These are phyloP conservation scores for Boletus reticulatus DNA, from an alignment of 768 basidiomycete species.

Conservation along the genomic window DNA sequence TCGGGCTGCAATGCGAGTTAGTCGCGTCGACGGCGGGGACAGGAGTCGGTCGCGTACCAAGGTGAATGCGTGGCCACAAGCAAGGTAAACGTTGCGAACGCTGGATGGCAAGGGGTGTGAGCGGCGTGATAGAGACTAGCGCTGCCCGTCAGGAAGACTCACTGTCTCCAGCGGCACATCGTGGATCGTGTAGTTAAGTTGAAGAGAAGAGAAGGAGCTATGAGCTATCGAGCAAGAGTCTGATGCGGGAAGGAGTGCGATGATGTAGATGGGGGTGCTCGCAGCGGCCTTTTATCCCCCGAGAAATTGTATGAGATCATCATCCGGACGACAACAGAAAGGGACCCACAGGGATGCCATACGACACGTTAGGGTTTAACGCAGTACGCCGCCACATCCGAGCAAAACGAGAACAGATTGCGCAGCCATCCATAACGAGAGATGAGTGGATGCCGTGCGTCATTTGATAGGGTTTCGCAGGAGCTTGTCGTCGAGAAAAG, in stretches of 20 bases:
- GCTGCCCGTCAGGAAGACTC: slow-evolving; percentile 19
- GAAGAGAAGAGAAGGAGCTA: neutral
- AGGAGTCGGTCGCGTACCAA: slow-evolving; percentile 32
- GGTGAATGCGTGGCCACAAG: slow-evolving; percentile 47
- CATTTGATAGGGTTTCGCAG: slow-evolving; percentile 37
- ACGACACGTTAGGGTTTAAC: slow-evolving; percentile 23
- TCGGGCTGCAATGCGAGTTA: slow-evolving; percentile 33
- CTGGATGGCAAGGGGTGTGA: slow-evolving; percentile 19
- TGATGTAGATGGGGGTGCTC: slow-evolving; percentile 11
- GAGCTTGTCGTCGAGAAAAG: slow-evolving; percentile 35
- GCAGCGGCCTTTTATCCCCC: slow-evolving; percentile 27
- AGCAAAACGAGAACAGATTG: slow-evolving; percentile 30
- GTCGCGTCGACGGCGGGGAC: neutral
- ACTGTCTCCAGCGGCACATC: slow-evolving; percentile 61
- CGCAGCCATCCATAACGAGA: slow-evolving; percentile 27
- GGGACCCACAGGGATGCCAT: slow-evolving; percentile 18
- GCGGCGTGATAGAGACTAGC: neutral
- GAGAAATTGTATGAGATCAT: slow-evolving; percentile 27
- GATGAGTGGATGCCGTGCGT: slow-evolving; percentile 27
- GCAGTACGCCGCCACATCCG: slow-evolving; percentile 19
- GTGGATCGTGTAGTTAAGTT: slow-evolving; percentile 1
- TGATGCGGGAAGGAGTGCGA: neutral
- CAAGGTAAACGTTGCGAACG: slow-evolving; percentile 46
- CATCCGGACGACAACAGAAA: slow-evolving; percentile 12
- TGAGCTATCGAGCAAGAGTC: slow-evolving; percentile 4